Evolutionary conservation across 164 flowering plant species (phyloP), one percentile per base, ranked within the genome.

Genomic region (Kingdonia uniflora): DNA sequence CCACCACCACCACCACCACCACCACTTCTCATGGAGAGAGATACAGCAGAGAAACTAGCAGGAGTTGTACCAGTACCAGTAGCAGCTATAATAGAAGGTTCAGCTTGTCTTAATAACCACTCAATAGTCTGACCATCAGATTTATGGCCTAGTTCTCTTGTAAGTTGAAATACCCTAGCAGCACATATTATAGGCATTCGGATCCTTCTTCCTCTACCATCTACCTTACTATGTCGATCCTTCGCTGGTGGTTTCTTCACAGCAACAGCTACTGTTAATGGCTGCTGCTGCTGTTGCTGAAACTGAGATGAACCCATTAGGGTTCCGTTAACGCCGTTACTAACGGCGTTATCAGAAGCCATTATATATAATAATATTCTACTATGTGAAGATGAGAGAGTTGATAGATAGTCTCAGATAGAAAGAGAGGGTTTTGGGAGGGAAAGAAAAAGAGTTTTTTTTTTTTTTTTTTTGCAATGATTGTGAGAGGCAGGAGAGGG

Each of bases 401-500:
- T n/a, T n/a, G n/a, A n/a, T n/a, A n/a, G n/a, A n/a, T n/a, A n/a
- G n/a, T n/a, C n/a, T n/a, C n/a, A n/a, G n/a, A n/a, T n/a, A n/a
- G n/a, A n/a, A n/a, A n/a, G n/a, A n/a, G n/a, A n/a, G n/a, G n/a
- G n/a, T n/a, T n/a, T n/a, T n/a, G n/a, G n/a, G n/a, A n/a, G n/a
- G n/a, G n/a, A n/a, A n/a, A n/a, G n/a, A n/a, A n/a, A n/a, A n/a
- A n/a, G n/a, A n/a, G n/a, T n/a, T n/a, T n/a, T n/a, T n/a, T n/a
- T n/a, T n/a, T n/a, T n/a, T n/a, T n/a, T n/a, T n/a, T 53, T 12
- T n/a, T n/a, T 29, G 35, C 35, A 87, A 80, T 80, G 64, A 87
- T 80, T 80, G 89, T 29, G 35, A 29, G 8, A 29, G 82, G 83
- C 80, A 77, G 84, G 77, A 77, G 87, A 80, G 81, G 96, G 96